These are phyloP conservation scores for Wallacemonas sp. DNA, from an alignment of 208 protist genomes.

Conservation along the genomic window DNA sequence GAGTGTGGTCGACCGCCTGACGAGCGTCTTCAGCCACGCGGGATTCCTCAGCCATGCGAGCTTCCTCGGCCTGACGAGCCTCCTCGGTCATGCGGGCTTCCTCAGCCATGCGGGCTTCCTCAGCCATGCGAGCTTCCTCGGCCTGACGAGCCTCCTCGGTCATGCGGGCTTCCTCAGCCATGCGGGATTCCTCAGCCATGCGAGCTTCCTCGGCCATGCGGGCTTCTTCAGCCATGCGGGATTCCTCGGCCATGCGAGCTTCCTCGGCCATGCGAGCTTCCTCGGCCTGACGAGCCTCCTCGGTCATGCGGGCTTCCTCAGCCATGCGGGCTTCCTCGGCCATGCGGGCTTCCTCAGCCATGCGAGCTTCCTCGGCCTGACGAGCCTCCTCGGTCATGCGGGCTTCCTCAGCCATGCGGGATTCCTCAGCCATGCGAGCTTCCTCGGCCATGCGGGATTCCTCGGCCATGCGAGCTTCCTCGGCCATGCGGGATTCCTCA, in stretches of 20 bases:
- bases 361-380: conserved; percentile 25
- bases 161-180: conserved; percentile 12
- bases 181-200: conserved; percentile 19
- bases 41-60: conserved; percentile 4
- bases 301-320: conserved; percentile 27
- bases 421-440: conserved; percentile 19
- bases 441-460: conserved; percentile 23
- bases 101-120: conserved; percentile 13
- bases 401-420: conserved; percentile 8
- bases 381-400: conserved; percentile 18
- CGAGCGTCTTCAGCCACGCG: neutral
- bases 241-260: conserved; percentile 17
- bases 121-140: conserved; percentile 3
- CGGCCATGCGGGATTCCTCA: conserved; percentile 16
- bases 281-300: conserved; percentile 25
- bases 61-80: neutral
- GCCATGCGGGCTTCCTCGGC: conserved; percentile 23
- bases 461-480: conserved; percentile 16
- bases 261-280: conserved; percentile 22
- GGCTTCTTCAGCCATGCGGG: conserved; percentile 24
- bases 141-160: conserved; percentile 31
- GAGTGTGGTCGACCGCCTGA: neutral
- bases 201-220: conserved; percentile 20
- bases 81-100: neutral
- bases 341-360: conserved; percentile 20